Percentiles rank a stretch among this genome's conserved stretches.
Evolutionary conservation across 306 rosid species (phyloP).

Genomic region (Boehmeria nivea): DNA sequence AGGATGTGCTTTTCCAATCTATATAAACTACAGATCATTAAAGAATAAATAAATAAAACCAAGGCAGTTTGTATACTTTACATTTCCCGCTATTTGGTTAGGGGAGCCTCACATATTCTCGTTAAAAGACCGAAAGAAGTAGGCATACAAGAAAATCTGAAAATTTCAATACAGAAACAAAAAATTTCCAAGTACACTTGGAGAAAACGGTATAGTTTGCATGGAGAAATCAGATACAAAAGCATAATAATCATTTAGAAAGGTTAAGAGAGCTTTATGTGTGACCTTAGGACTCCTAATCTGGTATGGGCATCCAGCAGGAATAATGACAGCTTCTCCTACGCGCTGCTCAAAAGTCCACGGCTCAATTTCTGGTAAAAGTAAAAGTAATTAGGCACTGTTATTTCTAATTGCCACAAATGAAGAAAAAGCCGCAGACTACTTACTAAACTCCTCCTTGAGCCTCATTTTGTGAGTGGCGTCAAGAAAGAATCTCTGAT

Average conservation of each 20-base stretch:
- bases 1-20: no score
- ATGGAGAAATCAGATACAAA: neutral
- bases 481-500: conserved; percentile 75
- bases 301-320: conserved; percentile 98
- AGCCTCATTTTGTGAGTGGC: conserved; percentile 65
- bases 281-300: conserved; percentile 79
- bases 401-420: conserved; percentile 9
- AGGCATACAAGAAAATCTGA: no score
- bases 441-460: conserved; percentile 86
- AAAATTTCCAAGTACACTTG: no score
- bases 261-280: neutral
- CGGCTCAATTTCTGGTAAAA: conserved; percentile 75
- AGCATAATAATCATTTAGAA: neutral
- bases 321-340: conserved; percentile 96
- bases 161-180: no score
- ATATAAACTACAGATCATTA: no score
- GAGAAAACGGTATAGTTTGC: no score
- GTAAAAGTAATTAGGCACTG: conserved; percentile 13
- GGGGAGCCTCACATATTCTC: no score
- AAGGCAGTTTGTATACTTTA: no score
- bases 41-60: no score
- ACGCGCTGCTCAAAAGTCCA: conserved; percentile 90
- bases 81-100: no score
- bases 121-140: no score
- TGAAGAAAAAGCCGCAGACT: conserved; percentile 9